Percentiles rank a stretch among this genome's conserved stretches.
These are phyloP conservation scores for Colletotrichum tropicale DNA, from an alignment of 2,329 filamentous ascomycete genomes.

Conservation along the genomic window DNA sequence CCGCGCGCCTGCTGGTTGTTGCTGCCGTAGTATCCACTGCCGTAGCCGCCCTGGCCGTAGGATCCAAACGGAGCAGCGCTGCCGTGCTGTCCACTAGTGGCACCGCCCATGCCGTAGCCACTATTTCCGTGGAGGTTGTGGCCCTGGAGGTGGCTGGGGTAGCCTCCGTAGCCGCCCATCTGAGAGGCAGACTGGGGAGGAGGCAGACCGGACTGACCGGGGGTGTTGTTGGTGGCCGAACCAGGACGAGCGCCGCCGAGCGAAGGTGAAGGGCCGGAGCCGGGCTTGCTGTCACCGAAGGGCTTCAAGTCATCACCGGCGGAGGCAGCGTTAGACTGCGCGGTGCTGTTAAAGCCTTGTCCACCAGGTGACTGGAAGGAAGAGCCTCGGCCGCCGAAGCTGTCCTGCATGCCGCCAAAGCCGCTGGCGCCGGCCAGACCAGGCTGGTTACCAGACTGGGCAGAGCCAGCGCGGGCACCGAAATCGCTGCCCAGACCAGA, in stretches of 20 bases:
- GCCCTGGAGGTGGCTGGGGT: slow-evolving; percentile 59
- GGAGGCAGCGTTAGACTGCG: slow-evolving; percentile 48
- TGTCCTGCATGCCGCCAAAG: slow-evolving; percentile 60
- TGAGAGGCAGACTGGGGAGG: slow-evolving; percentile 60
- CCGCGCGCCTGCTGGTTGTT: slow-evolving; percentile 50
- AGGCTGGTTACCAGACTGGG: slow-evolving; percentile 54
- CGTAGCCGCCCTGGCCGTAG: slow-evolving; percentile 53
- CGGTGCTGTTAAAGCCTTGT: slow-evolving; percentile 57
- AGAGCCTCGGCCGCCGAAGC: slow-evolving; percentile 57
- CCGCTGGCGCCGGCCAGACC: slow-evolving; percentile 51
- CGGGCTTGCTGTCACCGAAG: slow-evolving; percentile 60
- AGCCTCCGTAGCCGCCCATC: slow-evolving; percentile 60
- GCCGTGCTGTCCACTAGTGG: slow-evolving; percentile 54
- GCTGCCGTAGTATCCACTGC: slow-evolving; percentile 50
- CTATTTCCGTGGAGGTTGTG: slow-evolving; percentile 59
- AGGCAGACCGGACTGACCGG: slow-evolving; percentile 57
- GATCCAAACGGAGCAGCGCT: slow-evolving; percentile 56
- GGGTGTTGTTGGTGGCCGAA: slow-evolving; percentile 59
- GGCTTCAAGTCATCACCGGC: slow-evolving; percentile 62
- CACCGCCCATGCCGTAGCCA: slow-evolving; percentile 59
- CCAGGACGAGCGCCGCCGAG: slow-evolving; percentile 61
- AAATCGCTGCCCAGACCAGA: slow-evolving; percentile 60
- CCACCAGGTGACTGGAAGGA: slow-evolving; percentile 60
- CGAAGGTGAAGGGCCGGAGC: slow-evolving; percentile 60
- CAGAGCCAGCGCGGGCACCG: slow-evolving; percentile 49